Conservation (phyloP, 163 green algal genomes). For the Chloroidium sp. region DNA sequence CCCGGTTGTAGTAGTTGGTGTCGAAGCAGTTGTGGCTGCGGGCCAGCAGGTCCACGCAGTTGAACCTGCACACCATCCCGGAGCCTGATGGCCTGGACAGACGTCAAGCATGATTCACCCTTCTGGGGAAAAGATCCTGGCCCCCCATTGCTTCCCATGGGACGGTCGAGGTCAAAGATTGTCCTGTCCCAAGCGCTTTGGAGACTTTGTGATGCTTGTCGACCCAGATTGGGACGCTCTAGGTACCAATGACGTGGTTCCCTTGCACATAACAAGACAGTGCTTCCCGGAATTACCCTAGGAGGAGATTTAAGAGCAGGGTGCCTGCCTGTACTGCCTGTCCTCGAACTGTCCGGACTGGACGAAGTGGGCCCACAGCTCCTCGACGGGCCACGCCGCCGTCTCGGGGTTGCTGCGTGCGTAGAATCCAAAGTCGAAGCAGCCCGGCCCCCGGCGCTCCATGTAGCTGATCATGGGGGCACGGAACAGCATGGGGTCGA, state of each 20-base stretch:
- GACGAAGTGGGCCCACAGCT: background rate
- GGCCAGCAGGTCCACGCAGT: background rate
- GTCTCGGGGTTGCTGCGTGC: background rate
- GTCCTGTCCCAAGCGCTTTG: no score
- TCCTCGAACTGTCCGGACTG: background rate
- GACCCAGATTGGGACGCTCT: no score
- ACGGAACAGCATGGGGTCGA: background rate
- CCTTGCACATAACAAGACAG: no score
- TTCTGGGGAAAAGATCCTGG: no score
- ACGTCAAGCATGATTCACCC: no score
- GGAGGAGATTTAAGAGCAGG: background rate
- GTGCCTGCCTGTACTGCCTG: background rate
- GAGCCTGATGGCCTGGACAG: no score
- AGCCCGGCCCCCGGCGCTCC: background rate
- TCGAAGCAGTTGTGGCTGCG: background rate
- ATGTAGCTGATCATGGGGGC: background rate
- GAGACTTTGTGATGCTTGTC: no score
- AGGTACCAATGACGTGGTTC: no score
- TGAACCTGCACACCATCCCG: background rate
- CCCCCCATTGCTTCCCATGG: no score
- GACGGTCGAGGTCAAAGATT: no score
- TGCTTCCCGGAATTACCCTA: no score
- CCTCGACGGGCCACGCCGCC: background rate
- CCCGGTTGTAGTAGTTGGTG: background rate
- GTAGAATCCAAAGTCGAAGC: background rate